Evolutionary conservation across 257 asterid species (phyloP).

Genomic region (Solanum lycopersicoides): DNA sequence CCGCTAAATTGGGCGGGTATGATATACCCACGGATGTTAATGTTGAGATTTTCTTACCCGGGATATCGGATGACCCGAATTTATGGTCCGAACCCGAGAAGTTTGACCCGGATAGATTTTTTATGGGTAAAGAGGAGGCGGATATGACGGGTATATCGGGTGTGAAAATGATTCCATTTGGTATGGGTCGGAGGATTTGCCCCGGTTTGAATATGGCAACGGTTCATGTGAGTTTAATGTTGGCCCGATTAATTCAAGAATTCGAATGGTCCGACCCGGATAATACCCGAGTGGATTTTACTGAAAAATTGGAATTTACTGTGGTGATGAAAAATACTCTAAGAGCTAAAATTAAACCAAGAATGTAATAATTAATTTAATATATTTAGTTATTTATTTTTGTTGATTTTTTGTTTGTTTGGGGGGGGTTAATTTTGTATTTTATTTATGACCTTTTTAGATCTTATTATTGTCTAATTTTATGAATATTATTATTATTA

Average conservation of each 20-base stretch:
- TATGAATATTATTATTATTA: neutral
- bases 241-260: constrained; percentile 70
- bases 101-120: constrained; percentile 67
- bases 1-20: constrained; percentile 64
- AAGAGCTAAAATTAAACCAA: constrained; percentile 47
- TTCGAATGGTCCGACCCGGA: constrained; percentile 59
- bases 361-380: constrained; percentile 13
- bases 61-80: constrained; percentile 58
- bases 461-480: neutral
- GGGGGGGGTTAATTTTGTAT: neutral
- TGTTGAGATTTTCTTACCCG: constrained; percentile 60
- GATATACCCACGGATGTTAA: constrained; percentile 58
- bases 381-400: neutral
- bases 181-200: constrained; percentile 66
- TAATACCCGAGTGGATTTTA: constrained; percentile 41
- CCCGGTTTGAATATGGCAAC: constrained; percentile 67
- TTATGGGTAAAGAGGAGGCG: constrained; percentile 44
- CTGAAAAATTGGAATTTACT: constrained; percentile 47
- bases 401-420: neutral
- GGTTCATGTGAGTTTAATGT: constrained; percentile 41
- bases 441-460: neutral
- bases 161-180: constrained; percentile 65
- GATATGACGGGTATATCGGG: constrained; percentile 46
- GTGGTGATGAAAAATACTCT: constrained; percentile 53
- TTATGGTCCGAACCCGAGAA: constrained; percentile 51